Evolutionary conservation across 2,329 filamentous ascomycete species (phyloP).

Genomic region (Colletotrichum chrysophilum): DNA sequence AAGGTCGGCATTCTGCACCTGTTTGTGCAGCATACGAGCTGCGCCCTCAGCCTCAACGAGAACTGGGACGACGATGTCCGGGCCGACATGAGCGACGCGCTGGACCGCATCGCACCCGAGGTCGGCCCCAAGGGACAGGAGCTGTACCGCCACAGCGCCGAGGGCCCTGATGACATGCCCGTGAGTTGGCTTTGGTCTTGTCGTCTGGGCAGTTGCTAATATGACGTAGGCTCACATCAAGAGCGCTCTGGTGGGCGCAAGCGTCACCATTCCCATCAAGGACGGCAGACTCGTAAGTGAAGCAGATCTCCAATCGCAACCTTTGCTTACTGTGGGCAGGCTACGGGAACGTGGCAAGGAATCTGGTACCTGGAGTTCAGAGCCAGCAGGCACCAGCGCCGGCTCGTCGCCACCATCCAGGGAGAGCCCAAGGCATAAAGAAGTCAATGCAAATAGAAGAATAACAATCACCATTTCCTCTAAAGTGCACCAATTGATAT

Average conservation of each 20-base stretch:
- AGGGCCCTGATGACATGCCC: slow-evolving; percentile 94
- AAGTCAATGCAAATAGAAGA: neutral
- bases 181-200: slow-evolving; percentile 43
- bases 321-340: slow-evolving; percentile 36
- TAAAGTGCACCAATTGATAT: neutral
- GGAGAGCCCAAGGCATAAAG: slow-evolving; percentile 68
- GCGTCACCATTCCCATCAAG: slow-evolving; percentile 87
- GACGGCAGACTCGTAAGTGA: slow-evolving; percentile 75
- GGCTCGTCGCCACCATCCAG: slow-evolving; percentile 91
- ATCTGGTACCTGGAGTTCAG: slow-evolving; percentile 97
- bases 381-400: slow-evolving; percentile 74
- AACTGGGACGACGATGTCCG: slow-evolving; percentile 88
- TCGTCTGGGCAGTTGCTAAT: neutral
- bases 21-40: slow-evolving; percentile 95
- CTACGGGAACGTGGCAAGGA: slow-evolving; percentile 78
- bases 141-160: slow-evolving; percentile 85
- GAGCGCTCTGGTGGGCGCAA: slow-evolving; percentile 85
- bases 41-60: slow-evolving; percentile 90
- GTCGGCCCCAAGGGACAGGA: slow-evolving; percentile 72
- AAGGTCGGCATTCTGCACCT: slow-evolving; percentile 87
- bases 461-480: neutral
- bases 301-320: neutral
- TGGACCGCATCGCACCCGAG: slow-evolving; percentile 88
- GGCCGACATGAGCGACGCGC: slow-evolving; percentile 89
- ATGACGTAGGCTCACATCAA: slow-evolving; percentile 84